Evolutionary conservation across 202 grass and related monocot species (phyloP), one percentile per base, ranked within the genome.

Genomic region (Saccharum hybrid): DNA sequence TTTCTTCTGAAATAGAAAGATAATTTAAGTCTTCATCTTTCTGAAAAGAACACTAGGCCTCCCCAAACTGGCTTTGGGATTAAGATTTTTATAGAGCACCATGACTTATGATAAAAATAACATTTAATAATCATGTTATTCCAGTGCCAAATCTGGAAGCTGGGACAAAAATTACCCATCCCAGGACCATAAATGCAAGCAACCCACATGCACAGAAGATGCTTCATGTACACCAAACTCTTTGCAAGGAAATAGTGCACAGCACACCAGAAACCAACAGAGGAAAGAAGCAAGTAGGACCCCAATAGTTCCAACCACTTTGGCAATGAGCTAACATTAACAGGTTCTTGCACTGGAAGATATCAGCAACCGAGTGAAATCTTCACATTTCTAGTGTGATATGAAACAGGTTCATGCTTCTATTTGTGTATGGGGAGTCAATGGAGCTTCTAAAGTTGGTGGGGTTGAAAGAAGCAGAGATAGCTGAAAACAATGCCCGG

Each of bases 401-500:
- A n/a, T n/a, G n/a, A n/a, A n/a, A n/a, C n/a, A n/a, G n/a, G n/a
- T n/a, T n/a, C n/a, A n/a, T n/a, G n/a, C n/a, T n/a, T n/a, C n/a
- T n/a, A n/a, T n/a, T n/a, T n/a, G n/a, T n/a, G n/a, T n/a, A n/a
- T n/a, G n/a, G n/a, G n/a, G n/a, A n/a, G n/a, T n/a, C n/a, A n/a
- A n/a, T n/a, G n/a, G n/a, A n/a, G n/a, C n/a, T n/a, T n/a, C n/a
- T n/a, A n/a, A n/a, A n/a, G n/a, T n/a, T n/a, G n/a, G n/a, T n/a
- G n/a, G n/a, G n/a, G n/a, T n/a, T n/a, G n/a, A n/a, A n/a, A n/a
- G n/a, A n/a, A n/a, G n/a, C n/a, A n/a, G n/a, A n/a, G n/a, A n/a
- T n/a, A n/a, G n/a, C n/a, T n/a, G n/a, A n/a, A n/a, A n/a, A n/a
- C 84, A 91, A 96, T 82, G 71, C 83, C 71, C 70, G 37, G 79